These are phyloP conservation scores for Styphnolobium japonicum DNA, from an alignment of 306 rosid species.

Conservation along the genomic window DNA sequence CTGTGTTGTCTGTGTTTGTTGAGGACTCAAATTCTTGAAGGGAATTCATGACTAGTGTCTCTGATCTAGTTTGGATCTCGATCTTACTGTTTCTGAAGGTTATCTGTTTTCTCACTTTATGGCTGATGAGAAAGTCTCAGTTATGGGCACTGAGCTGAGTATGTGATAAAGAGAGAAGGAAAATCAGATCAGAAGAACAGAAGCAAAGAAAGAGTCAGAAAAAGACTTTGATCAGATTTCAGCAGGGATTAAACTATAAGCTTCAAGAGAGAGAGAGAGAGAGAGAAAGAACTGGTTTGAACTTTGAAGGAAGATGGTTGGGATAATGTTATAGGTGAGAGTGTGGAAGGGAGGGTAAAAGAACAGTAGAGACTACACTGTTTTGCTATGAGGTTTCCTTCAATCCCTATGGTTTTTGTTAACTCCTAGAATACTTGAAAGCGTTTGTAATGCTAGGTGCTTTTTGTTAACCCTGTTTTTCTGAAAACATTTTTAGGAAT, in stretches of 20 bases:
- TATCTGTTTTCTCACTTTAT: not conserved
- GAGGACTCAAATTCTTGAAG: constrained; percentile 48
- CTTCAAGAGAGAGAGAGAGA: not conserved
- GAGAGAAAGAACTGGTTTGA: not conserved
- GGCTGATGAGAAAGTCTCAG: too few relatives aligned
- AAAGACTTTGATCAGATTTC: not conserved
- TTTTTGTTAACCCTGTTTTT: constrained; percentile 31
- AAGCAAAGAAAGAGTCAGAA: not conserved
- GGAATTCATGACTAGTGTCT: constrained; percentile 41
- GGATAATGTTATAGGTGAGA: constrained; percentile 16
- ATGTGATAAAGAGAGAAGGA: not conserved
- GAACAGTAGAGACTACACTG: constrained; percentile 30
- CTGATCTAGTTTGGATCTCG: constrained; percentile 25
- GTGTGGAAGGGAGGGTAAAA: constrained; percentile 25
- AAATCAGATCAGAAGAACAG: not conserved
- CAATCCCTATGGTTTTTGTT: constrained; percentile 43
- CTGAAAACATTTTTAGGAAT: constrained; percentile 14
- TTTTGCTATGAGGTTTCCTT: constrained; percentile 17
- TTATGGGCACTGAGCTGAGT: not conserved
- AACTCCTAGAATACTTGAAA: constrained; percentile 43
- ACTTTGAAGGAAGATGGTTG: not conserved
- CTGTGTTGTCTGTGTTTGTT: constrained; percentile 17
- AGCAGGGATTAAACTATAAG: constrained; percentile 8
- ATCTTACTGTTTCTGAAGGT: not conserved
- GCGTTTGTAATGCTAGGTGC: constrained; percentile 12